Base-by-base conservation (phyloP, 1,139 yeast genomes). In the Pichia sp. region DNA sequence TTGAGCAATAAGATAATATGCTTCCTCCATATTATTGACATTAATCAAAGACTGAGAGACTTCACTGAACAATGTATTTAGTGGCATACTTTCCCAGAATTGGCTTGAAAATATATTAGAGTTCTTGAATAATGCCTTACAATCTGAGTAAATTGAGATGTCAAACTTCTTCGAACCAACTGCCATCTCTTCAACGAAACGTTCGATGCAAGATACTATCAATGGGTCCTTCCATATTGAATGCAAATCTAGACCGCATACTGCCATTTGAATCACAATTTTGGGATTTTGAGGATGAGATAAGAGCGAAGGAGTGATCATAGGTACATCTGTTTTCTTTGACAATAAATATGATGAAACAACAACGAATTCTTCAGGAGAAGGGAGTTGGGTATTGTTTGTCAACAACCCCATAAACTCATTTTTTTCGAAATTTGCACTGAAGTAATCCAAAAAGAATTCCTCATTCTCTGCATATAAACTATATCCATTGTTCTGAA, bases 401-500 rank as follows among this genome's bases (percentile, higher is more conserved):
- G 58, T 38, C 27, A 64, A 53, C 27, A 58, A 59, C 1, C 52
- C 46, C 6, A 55, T 5, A 30, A 66, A 40, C 6, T 58, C 60
- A 0, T 58, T 56, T 2, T 51, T 56, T 1, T 60, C 55, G 49
- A 56, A 64, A 48, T 61, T 44, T 6, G 60, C 58, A 14, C 66
- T 60, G 40, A 72, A 54, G 47, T 66, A 70, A 46, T 74, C 77
- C 16, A 67, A 53, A 53, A 73, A 70, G 30, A 62, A 55, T 17
- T 66, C 69, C 10, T 73, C 54, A 51, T 79, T 75, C 1, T 73
- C 75, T 29, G 60, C 64, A 45, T 75, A 67, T 17, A 79, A 60
- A 0, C 61, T 55, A 53, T 66, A 73, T 0, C 74, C 75, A 64
- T 81, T 81, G 56, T 73, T 69, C 46, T 71, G 74, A 34, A 75